These are phyloP conservation scores for Gymnopilus dilepis DNA, from an alignment of 768 basidiomycete species.

Conservation along the genomic window DNA sequence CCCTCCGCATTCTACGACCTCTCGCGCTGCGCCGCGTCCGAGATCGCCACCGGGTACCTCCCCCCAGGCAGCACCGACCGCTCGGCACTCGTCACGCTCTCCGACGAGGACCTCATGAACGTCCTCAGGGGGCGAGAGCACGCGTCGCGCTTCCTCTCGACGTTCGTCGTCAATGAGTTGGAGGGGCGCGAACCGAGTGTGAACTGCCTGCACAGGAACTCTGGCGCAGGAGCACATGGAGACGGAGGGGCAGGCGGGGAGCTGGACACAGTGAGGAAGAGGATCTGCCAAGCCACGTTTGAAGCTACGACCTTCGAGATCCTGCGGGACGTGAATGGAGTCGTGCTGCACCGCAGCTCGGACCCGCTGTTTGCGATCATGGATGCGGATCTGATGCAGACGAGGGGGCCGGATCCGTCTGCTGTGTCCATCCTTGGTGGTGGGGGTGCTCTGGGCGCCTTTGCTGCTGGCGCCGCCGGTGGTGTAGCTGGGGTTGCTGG, in stretches of 20 bases:
- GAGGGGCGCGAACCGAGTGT: conserved; percentile 63
- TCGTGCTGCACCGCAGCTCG: conserved; percentile 65
- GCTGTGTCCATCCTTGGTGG: too few relatives aligned
- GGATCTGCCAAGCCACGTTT: conserved; percentile 72
- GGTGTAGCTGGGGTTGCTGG: too few relatives aligned
- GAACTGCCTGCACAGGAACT: conserved; percentile 48
- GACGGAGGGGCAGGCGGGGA: conserved; percentile 19
- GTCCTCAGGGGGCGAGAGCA: conserved; percentile 75
- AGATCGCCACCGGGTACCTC: conserved; percentile 57
- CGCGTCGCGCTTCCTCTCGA: conserved; percentile 74
- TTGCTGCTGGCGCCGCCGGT: too few relatives aligned
- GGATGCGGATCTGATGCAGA: conserved; percentile 71
- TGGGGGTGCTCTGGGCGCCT: too few relatives aligned
- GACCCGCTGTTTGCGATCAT: conserved; percentile 76
- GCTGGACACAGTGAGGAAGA: conserved; percentile 46
- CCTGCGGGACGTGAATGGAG: conserved; percentile 73
- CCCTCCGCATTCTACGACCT: conserved; percentile 84
- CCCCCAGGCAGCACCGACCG: conserved; percentile 27
- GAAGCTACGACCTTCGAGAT: conserved; percentile 78
- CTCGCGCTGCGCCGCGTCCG: conserved; percentile 68
- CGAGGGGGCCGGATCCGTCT: conserved; percentile 50
- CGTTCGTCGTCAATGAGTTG: conserved; percentile 76
- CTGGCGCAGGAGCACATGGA: too few relatives aligned
- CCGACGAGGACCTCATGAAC: conserved; percentile 59
- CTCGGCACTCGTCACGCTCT: conserved; percentile 45